phyloP scores from a whole-genome alignment of 441 rosid species.

The Adansonia rubrostipa region DNA sequence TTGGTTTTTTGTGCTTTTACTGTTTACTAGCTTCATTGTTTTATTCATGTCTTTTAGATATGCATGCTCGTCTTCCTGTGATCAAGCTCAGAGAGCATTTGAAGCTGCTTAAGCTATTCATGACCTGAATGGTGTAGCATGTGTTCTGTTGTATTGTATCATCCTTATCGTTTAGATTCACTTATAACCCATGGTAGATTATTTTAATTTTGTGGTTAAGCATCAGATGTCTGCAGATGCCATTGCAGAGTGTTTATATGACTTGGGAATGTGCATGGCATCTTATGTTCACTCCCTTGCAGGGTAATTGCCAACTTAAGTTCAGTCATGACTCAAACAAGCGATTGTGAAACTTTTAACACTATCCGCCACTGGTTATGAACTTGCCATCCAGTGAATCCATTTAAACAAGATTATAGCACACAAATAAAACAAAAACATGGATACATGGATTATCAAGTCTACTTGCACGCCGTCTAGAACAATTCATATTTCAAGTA shows the following conservation, averaged over 20 bases:
- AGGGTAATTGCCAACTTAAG: slow-evolving; percentile 77
- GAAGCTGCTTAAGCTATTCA: slow-evolving; percentile 88
- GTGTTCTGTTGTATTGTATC: slow-evolving; percentile 47
- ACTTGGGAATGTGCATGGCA: slow-evolving; percentile 89
- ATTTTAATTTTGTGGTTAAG: slow-evolving; percentile 78
- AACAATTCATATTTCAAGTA: background rate
- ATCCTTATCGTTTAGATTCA: slow-evolving; percentile 88
- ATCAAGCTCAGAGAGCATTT: slow-evolving; percentile 74
- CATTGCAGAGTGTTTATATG: slow-evolving; percentile 76
- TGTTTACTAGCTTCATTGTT: slow-evolving; percentile 10
- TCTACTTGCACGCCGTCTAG: background rate
- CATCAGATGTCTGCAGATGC: slow-evolving; percentile 89
- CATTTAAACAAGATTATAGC: background rate
- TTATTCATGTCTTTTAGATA: slow-evolving; percentile 43
- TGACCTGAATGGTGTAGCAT: slow-evolving; percentile 80
- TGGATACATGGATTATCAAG: background rate
- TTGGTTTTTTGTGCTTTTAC: slow-evolving; percentile 27
- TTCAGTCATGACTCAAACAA: slow-evolving; percentile 75
- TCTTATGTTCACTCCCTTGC: slow-evolving; percentile 78
- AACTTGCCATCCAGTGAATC: too few species aligned
- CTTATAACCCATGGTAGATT: slow-evolving; percentile 87
- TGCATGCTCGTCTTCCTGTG: slow-evolving; percentile 61
- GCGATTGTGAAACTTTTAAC: slow-evolving; percentile 21
- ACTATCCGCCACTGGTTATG: too few species aligned
- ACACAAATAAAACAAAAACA: background rate